A percentile compares a stretch with the other conserved stretches of the same genome.
phyloP scores from a whole-genome alignment of 1,284 basidiomycete species.

The Pascua sp. region DNA sequence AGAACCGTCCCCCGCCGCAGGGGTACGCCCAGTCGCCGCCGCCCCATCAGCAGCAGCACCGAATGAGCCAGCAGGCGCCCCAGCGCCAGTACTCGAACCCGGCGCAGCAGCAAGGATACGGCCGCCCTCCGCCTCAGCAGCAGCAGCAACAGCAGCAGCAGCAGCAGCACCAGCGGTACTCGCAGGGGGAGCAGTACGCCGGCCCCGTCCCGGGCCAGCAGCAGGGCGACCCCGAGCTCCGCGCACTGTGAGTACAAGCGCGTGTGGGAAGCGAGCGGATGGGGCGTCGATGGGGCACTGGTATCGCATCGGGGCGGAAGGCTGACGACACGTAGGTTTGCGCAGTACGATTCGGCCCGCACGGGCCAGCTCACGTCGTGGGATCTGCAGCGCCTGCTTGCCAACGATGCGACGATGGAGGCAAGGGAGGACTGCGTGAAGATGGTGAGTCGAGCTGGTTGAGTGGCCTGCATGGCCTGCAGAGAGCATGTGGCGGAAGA shows the following conservation, averaged over 20 bases:
- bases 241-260: conserved; percentile 29
- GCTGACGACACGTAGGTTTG: conserved; percentile 31
- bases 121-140: conserved; percentile 2
- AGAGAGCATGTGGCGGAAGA: no score
- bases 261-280: no score
- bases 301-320: no score
- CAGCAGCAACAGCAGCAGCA: conserved; percentile 18
- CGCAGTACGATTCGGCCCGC: conserved; percentile 41
- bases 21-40: background rate
- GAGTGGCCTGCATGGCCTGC: no score
- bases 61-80: background rate
- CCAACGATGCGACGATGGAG: conserved; percentile 47
- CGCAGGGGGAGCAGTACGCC: conserved; percentile 7
- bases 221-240: conserved; percentile 32
- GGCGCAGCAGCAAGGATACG: conserved; percentile 3
- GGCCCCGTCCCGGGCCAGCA: background rate
- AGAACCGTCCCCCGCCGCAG: background rate
- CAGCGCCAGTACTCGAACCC: conserved; percentile 2
- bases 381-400: conserved; percentile 45
- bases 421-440: conserved; percentile 50
- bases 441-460: conserved; percentile 44
- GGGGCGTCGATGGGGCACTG: no score
- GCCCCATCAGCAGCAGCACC: conserved; percentile 1
- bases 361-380: conserved; percentile 42
- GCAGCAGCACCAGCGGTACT: conserved; percentile 22